A percentile compares a stretch with the other conserved stretches of the same genome.
phyloP scores from a whole-genome alignment of 768 basidiomycete species.

The Kockovaella imperatae region DNA sequence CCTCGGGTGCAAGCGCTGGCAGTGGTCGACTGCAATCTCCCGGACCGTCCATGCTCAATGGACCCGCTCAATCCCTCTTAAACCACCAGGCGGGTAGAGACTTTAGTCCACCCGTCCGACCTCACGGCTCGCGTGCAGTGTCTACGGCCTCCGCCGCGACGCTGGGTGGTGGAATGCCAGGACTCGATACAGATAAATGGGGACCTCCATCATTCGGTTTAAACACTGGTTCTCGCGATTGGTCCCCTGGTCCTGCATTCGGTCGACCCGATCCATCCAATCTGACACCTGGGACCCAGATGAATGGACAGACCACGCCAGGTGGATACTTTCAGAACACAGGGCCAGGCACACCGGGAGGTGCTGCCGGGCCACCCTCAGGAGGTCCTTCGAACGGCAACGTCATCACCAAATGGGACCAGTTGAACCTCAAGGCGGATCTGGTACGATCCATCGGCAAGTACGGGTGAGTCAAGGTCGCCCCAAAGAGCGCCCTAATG shows the following conservation, averaged over 20 bases:
- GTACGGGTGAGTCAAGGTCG: conserved; percentile 65
- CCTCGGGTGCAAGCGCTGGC: too few relatives aligned
- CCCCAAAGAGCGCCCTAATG: neutral
- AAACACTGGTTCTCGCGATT: neutral
- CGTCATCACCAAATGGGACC: conserved; percentile 91
- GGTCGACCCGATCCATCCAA: neutral
- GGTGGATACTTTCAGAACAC: neutral
- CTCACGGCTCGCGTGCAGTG: too few relatives aligned
- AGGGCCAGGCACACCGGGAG: conserved; percentile 1
- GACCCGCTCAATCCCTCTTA: too few relatives aligned
- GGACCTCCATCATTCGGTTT: neutral
- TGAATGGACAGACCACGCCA: conserved; percentile 9
- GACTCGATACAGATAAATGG: neutral
- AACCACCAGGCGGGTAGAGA: too few relatives aligned
- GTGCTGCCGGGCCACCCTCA: too few relatives aligned
- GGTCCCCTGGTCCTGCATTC: neutral
- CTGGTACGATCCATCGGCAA: conserved; percentile 79
- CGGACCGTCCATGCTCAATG: too few relatives aligned
- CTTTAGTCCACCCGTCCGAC: too few relatives aligned
- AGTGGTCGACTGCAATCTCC: too few relatives aligned
- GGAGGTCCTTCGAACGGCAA: conserved; percentile 45
- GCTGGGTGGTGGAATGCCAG: too few relatives aligned
- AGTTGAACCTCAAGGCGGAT: conserved; percentile 75
- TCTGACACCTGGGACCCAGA: too few relatives aligned
- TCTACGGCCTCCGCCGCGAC: too few relatives aligned